These are phyloP conservation scores for Aspergillus cavernicola DNA, from an alignment of 495 filamentous ascomycete species.

Conservation along the genomic window DNA sequence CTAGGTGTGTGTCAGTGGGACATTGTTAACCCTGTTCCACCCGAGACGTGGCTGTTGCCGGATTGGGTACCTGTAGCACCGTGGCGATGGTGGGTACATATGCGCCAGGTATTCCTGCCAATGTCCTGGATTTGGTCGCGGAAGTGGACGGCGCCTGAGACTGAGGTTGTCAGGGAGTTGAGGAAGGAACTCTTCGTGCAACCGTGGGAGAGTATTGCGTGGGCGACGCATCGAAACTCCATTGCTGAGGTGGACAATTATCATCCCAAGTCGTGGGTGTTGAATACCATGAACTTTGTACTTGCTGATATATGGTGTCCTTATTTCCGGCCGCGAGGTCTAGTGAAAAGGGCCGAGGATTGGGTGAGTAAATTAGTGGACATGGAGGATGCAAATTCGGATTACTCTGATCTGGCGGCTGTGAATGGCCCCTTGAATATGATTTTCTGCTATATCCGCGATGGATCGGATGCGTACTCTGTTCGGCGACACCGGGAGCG, in stretches of 20 bases:
- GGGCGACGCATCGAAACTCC: not conserved
- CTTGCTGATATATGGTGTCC: constrained; percentile 13
- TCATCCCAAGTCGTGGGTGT: constrained; percentile 6
- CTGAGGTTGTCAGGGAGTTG: constrained; percentile 4
- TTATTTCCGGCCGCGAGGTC: not conserved
- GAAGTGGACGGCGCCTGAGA: constrained; percentile 7
- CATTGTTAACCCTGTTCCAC: constrained; percentile 64
- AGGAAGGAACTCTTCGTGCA: constrained; percentile 7
- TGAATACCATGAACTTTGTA: constrained; percentile 58
- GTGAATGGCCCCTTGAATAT: constrained; percentile 9
- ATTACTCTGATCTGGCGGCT: not conserved
- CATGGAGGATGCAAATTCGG: constrained; percentile 1
- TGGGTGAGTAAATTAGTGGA: constrained; percentile 1
- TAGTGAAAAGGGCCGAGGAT: not conserved
- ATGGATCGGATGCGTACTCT: constrained; percentile 1
- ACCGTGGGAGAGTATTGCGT: constrained; percentile 3
- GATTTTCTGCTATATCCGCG: constrained; percentile 5
- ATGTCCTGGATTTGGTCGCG: constrained; percentile 12
- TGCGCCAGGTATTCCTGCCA: constrained; percentile 9
- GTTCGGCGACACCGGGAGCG: constrained; percentile 4
- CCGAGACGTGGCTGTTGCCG: constrained; percentile 63
- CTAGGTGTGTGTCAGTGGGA: constrained; percentile 74
- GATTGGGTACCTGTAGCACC: constrained; percentile 11
- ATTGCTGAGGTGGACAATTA: not conserved
- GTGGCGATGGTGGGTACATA: constrained; percentile 12